phyloP scores from a whole-genome alignment of 345 rosid genomes.

The Camelina neglecta region DNA sequence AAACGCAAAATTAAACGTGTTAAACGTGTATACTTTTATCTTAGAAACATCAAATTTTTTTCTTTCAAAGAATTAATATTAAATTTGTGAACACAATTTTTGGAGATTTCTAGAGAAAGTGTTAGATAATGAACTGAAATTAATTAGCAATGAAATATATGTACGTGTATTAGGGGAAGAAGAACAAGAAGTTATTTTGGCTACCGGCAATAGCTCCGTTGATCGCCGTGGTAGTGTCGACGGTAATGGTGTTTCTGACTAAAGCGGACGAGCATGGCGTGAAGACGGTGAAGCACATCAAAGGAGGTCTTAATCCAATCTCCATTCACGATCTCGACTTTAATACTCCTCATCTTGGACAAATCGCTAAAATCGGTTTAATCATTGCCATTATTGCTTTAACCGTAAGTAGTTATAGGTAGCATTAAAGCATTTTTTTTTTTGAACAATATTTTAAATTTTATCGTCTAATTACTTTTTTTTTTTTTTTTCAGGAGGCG shows the following conservation, averaged over 20 bases:
- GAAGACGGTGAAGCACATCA: constrained; percentile 72
- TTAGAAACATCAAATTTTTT: background rate
- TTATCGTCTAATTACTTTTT: background rate
- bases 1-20: background rate
- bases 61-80: background rate
- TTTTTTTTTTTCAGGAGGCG: constrained; percentile 61
- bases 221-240: constrained; percentile 67
- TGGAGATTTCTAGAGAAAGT: background rate
- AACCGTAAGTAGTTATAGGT: constrained; percentile 50
- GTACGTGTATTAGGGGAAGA: constrained; percentile 57
- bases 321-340: constrained; percentile 68
- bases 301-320: constrained; percentile 80
- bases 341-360: constrained; percentile 62
- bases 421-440: background rate
- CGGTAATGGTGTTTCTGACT: constrained; percentile 72
- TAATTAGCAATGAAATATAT: background rate
- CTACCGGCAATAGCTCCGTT: constrained; percentile 87
- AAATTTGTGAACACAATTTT: background rate
- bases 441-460: background rate
- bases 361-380: constrained; percentile 68
- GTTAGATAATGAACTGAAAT: background rate
- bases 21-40: constrained; percentile 5
- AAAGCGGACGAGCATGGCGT: constrained; percentile 89
- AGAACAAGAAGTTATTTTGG: constrained; percentile 80
- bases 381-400: constrained; percentile 70